Evolutionary conservation across 2,329 filamentous ascomycete genomes (phyloP), one percentile per base, ranked within the genome.

Genomic region (Verticillium tricorpus): DNA sequence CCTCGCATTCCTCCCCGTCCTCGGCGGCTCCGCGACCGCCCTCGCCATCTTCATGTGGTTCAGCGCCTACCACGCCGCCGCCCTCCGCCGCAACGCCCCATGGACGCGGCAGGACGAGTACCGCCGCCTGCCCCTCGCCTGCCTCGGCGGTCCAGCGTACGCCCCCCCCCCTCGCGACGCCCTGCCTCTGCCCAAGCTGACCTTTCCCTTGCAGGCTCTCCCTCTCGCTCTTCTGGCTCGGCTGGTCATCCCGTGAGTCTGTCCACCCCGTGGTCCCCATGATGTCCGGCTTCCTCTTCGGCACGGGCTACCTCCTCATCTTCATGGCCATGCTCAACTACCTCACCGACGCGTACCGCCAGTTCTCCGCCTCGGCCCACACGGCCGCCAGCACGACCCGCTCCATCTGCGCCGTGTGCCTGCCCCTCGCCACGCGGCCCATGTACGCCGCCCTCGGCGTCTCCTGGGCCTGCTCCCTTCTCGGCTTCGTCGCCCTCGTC

Each of bases 261-360:
- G 73, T 86, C 7, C 76, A 80, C 57, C 87, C 84, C 70, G 78
- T 80, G 9, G 80, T 78, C 1, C 86, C 87, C 2, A 82, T 87
- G 69, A 70, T 88, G 9, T 84, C 85, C 0, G 87, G 87, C 0
- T 68, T 89, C 0, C 76, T 82, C 0, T 89, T 89, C 62, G 87
- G 87, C 57, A 71, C 83, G 61, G 87, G 85, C 11, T 89, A 85
- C 67, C 77, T 83, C 69, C 77, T 87, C 11, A 85, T 87, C 61
- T 89, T 89, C 70, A 86, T 88, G 72, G 83, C 85, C 0, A 76
- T 88, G 34, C 74, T 89, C 22, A 88, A 88, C 66, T 89, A 89
- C 67, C 77, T 89, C 15, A 86, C 83, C 37, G 87, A 89, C 67
- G 81, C 86, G 54, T 89, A 84, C 67, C 45, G 45, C 19, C 45